Percentiles rank a stretch among this genome's conserved stretches.
These are phyloP conservation scores for Coleophoma crateriformis DNA, from an alignment of 2,329 filamentous ascomycete genomes.

Conservation along the genomic window DNA sequence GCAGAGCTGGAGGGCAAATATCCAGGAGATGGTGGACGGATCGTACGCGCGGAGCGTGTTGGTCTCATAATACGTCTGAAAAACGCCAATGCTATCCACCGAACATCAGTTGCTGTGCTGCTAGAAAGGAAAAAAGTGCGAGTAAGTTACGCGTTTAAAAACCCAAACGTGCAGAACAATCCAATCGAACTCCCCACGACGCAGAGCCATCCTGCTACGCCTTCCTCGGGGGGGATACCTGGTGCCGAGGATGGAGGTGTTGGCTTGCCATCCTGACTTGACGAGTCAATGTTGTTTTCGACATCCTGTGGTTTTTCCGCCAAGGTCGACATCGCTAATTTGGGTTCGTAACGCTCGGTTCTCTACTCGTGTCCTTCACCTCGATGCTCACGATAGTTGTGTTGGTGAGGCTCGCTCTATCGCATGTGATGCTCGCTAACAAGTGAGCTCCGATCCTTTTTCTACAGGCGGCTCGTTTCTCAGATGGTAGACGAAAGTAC, in stretches of 20 bases:
- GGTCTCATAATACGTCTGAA: slow-evolving; percentile 50
- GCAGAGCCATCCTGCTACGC: slow-evolving; percentile 47
- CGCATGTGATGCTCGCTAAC: no score
- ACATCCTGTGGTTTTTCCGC: no score
- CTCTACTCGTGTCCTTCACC: no score
- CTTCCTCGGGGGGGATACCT: slow-evolving; percentile 42
- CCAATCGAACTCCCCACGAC: slow-evolving; percentile 39
- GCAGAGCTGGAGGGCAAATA: slow-evolving; percentile 47
- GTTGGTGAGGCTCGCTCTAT: no score
- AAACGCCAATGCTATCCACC: slow-evolving; percentile 36
- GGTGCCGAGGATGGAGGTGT: neutral
- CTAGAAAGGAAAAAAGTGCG: neutral
- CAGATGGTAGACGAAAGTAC: no score
- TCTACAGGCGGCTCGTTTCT: no score
- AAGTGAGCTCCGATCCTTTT: no score
- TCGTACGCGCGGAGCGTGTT: slow-evolving; percentile 40
- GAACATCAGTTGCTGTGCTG: neutral
- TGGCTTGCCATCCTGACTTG: no score
- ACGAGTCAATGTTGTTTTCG: no score
- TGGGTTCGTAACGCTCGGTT: no score
- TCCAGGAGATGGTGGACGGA: slow-evolving; percentile 52
- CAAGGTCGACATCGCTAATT: no score
- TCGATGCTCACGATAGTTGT: no score
- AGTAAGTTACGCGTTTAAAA: slow-evolving; percentile 31
- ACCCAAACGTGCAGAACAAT: slow-evolving; percentile 41